These are phyloP conservation scores for Pseudocercospora eumusae DNA, from an alignment of 2,329 filamentous ascomycete species.

Conservation along the genomic window DNA sequence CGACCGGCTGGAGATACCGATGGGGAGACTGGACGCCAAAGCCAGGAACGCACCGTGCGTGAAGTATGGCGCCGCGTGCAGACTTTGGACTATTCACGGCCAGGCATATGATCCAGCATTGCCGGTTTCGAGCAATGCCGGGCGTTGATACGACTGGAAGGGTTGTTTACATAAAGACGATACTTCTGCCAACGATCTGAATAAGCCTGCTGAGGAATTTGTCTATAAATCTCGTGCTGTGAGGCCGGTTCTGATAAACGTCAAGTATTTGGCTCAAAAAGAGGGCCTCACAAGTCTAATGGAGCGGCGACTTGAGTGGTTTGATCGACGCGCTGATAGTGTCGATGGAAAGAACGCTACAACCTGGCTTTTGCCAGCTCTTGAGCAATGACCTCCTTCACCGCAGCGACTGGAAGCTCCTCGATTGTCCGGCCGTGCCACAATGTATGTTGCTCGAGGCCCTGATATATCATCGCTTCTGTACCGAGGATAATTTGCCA, in stretches of 20 bases:
- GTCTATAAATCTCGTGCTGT: not conserved
- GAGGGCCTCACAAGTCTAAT: not conserved
- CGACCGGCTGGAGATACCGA: conserved; percentile 65
- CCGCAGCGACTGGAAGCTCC: conserved; percentile 61
- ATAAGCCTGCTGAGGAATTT: not conserved
- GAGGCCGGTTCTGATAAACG: not conserved
- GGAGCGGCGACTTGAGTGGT: not conserved
- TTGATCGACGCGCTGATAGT: not conserved
- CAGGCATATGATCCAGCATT: conserved; percentile 49
- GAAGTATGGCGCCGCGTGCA: conserved; percentile 72
- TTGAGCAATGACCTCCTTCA: conserved; percentile 56
- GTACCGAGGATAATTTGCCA: conserved; percentile 77
- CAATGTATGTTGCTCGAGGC: conserved; percentile 61
- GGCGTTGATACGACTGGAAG: not conserved
- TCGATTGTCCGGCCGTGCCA: conserved; percentile 63
- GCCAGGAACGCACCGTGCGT: conserved; percentile 69
- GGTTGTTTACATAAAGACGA: not conserved
- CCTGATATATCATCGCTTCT: conserved; percentile 76
- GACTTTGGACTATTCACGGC: conserved; percentile 66
- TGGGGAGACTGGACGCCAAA: conserved; percentile 64
- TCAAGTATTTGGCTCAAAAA: not conserved
- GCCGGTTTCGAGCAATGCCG: not conserved
- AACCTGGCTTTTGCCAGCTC: conserved; percentile 31
- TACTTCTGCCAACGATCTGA: not conserved
- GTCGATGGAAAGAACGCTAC: conserved; percentile 9